Conservation (phyloP, 2,329 filamentous ascomycete species). For the Laburnicola sp. region DNA sequence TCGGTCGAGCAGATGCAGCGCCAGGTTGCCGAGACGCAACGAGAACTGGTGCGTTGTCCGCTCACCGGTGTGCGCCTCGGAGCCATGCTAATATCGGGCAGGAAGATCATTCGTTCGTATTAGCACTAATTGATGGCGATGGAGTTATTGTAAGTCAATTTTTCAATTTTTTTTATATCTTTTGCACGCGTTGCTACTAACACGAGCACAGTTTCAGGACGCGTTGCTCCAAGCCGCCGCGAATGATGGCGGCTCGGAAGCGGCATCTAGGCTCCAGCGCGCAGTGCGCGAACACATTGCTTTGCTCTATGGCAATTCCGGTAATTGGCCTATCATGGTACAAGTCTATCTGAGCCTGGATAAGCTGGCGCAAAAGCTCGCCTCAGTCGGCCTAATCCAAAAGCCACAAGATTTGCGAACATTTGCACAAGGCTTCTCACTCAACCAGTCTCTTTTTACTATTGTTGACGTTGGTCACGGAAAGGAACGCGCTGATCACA, state of each 20-base stretch:
- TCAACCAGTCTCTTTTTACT: constrained; percentile 51
- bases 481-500: constrained; percentile 54
- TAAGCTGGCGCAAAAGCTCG: constrained; percentile 49
- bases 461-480: constrained; percentile 53
- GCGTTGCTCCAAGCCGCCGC: constrained; percentile 46
- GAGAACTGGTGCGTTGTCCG: constrained; percentile 28
- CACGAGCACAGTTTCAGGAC: constrained; percentile 47
- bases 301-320: constrained; percentile 45
- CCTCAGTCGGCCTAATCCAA: constrained; percentile 47
- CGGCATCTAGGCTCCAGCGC: constrained; percentile 48
- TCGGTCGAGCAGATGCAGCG: constrained; percentile 24
- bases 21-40: constrained; percentile 25
- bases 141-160: constrained; percentile 48
- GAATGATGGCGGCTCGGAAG: constrained; percentile 51
- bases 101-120: constrained; percentile 49
- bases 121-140: constrained; percentile 55
- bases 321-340: constrained; percentile 51
- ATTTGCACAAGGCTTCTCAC: constrained; percentile 51
- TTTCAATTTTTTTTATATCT: background rate
- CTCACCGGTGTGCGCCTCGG: constrained; percentile 8
- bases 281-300: constrained; percentile 50
- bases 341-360: constrained; percentile 54
- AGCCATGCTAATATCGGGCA: constrained; percentile 12
- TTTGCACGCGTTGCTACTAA: constrained; percentile 1
- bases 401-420: constrained; percentile 45